These are phyloP conservation scores for Monilinia vaccinii-corymbosi DNA, from an alignment of 2,329 filamentous ascomycete species.

Conservation along the genomic window DNA sequence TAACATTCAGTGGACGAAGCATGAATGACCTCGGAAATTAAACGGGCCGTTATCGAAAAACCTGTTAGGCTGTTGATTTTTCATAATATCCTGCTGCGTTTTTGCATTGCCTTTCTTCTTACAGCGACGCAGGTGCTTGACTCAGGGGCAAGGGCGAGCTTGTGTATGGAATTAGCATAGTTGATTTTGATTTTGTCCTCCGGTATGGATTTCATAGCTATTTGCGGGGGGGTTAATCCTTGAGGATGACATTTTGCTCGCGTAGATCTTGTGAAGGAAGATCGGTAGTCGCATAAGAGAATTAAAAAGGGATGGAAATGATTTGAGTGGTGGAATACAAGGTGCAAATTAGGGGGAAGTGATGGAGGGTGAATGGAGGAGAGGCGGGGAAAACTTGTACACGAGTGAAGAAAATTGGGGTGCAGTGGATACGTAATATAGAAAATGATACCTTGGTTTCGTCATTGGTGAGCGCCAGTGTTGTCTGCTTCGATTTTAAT, in stretches of 20 bases:
- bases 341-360: neutral
- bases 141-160: neutral
- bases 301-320: neutral
- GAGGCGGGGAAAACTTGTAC: neutral
- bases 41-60: neutral
- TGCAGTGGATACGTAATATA: constrained; percentile 6
- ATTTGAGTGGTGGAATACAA: neutral
- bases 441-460: constrained; percentile 3
- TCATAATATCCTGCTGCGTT: neutral
- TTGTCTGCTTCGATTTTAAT: neutral
- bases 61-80: neutral
- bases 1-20: neutral
- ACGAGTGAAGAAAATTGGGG: neutral
- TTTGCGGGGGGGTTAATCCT: neutral
- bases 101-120: neutral
- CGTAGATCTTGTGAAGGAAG: neutral
- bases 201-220: neutral
- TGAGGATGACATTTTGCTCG: neutral
- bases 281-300: neutral
- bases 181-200: neutral
- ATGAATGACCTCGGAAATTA: neutral
- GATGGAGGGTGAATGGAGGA: neutral
- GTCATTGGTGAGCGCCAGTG: neutral
- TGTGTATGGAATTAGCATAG: constrained; percentile 8
- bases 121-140: constrained; percentile 6